Percentiles rank a stretch among this genome's conserved stretches.
phyloP scores from a whole-genome alignment of 2,329 filamentous ascomycete species.

The Cryphonectria radicalis region DNA sequence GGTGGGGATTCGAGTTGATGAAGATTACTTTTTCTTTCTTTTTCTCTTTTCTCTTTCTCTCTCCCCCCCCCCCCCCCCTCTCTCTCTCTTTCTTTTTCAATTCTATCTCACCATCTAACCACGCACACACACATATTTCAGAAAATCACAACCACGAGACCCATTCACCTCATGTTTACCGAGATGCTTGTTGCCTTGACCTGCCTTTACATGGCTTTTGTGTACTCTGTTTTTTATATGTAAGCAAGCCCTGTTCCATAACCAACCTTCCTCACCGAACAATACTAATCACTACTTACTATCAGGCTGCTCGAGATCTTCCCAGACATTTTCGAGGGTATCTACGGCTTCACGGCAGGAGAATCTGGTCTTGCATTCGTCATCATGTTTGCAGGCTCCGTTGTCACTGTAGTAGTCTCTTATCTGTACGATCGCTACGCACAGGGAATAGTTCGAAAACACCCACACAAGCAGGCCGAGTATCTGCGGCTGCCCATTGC shows the following conservation, averaged over 20 bases:
- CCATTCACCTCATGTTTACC: constrained; percentile 37
- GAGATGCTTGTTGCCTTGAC: constrained; percentile 39
- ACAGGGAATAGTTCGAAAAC: constrained; percentile 29
- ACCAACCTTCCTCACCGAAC: neutral
- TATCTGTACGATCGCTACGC: constrained; percentile 33
- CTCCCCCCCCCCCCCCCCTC: too few species aligned
- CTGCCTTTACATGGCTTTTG: constrained; percentile 38
- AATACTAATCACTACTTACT: constrained; percentile 27
- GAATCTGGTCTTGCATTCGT: constrained; percentile 35
- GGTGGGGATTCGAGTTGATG: too few species aligned
- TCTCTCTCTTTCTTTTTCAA: neutral
- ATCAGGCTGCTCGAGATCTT: constrained; percentile 33
- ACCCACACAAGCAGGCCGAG: constrained; percentile 34
- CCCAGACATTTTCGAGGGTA: constrained; percentile 33
- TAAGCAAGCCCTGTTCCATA: constrained; percentile 3
- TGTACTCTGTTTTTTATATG: constrained; percentile 42
- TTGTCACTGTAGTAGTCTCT: constrained; percentile 31
- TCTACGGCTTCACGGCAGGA: constrained; percentile 39
- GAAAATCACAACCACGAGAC: constrained; percentile 38
- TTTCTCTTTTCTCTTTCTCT: too few species aligned
- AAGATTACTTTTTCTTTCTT: too few species aligned
- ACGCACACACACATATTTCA: constrained; percentile 4
- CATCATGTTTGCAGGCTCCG: constrained; percentile 35
- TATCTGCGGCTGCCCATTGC: constrained; percentile 38
- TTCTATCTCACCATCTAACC: neutral